These are phyloP conservation scores for Nicotiana tabacum DNA, from an alignment of 257 asterid species.

Conservation along the genomic window DNA sequence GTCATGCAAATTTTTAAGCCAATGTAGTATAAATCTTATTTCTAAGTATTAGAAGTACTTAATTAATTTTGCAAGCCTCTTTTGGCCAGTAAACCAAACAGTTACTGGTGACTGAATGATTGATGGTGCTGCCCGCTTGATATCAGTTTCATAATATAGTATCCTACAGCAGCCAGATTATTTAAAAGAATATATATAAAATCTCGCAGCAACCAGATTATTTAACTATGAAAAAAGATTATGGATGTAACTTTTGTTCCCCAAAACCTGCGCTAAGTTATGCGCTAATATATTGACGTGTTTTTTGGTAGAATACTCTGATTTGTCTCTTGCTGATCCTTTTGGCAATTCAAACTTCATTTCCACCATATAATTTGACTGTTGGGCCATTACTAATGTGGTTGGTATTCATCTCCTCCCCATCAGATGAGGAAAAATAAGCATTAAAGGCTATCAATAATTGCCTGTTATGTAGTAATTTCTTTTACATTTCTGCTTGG, in stretches of 20 bases:
- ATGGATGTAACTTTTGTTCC: background rate
- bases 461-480: background rate
- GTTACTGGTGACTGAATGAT: background rate
- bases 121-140: background rate
- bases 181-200: background rate
- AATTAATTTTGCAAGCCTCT: background rate
- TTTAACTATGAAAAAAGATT: background rate
- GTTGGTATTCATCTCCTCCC: background rate
- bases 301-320: background rate
- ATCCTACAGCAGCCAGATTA: background rate
- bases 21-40: background rate
- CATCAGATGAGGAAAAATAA: conserved; percentile 4
- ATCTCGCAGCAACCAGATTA: background rate
- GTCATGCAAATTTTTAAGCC: background rate
- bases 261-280: background rate
- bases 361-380: background rate
- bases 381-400: background rate
- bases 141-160: background rate
- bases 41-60: background rate
- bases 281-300: background rate
- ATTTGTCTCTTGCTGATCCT: conserved; percentile 1
- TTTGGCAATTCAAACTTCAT: background rate
- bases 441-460: background rate
- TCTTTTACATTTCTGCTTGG: background rate
- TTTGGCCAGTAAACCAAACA: background rate